Base-by-base conservation (phyloP, 2,329 filamentous ascomycete genomes). In the Exserohilum turcica region DNA sequence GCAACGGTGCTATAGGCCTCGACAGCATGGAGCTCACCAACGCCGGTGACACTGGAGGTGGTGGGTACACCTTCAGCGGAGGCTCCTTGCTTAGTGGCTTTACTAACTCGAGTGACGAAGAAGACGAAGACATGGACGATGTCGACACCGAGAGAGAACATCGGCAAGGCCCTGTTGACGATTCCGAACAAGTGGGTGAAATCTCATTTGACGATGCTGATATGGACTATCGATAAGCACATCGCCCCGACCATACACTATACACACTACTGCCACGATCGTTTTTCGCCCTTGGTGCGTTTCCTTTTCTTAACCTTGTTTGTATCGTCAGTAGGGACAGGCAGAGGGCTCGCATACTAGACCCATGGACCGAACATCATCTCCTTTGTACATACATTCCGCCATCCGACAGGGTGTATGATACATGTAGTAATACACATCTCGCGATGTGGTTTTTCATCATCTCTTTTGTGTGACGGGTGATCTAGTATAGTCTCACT, bases 31-130 rank as follows among this genome's bases (percentile, higher is more conserved):
- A 92, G 59, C 77, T 89, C 47, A 84, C 78, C 49, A 80, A 87
- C 47, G 60, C 66, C 60, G 85, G 86, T 64, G 86, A 85, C 54
- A 87, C 87, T 44, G 86, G 88, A 43, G 87, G 87, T 46, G 86
- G 88, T 46, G 87, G 88, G 12, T 93, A 92, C 72, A 85, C 86
- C 36, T 85, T 90, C 65, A 87, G 85, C 67, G 83, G 86, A 35
- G 88, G 89, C 44, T 88, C 89, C 27, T 79, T 96, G 55, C 84
- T 94, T 24, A 93, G 90, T 70, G 92, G 92, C 46, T 97, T 97
- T 76, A 92, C 91, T 70, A 96, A 92, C 76, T 94, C 90, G 43
- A 96, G 92, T 68, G 92, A 96, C 65, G 93, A 97, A 75, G 94
- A 97, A 62, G 94, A 97, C 60, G 93, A 97, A 65, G 93, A 97